Evolutionary conservation across 2,329 filamentous ascomycete species (phyloP).

Genomic region (Apiospora hydei): DNA sequence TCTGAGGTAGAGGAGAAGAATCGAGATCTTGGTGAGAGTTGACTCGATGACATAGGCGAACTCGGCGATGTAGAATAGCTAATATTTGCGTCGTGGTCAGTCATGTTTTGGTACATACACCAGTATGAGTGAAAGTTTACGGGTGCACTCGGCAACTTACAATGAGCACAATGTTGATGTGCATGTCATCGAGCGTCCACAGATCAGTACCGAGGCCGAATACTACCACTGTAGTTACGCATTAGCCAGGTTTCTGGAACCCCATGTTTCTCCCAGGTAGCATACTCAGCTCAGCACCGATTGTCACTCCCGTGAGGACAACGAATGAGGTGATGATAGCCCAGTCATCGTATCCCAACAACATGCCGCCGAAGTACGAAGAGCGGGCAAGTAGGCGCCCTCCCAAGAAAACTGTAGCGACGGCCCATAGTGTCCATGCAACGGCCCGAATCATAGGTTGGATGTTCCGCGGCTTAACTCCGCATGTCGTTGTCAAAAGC

Average conservation of each 20-base stretch:
- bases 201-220: constrained; percentile 34
- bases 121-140: no score
- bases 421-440: constrained; percentile 30
- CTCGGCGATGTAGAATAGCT: constrained; percentile 30
- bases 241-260: not conserved
- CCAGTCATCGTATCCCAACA: constrained; percentile 36
- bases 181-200: constrained; percentile 32
- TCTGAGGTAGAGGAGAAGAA: constrained; percentile 28
- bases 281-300: constrained; percentile 34
- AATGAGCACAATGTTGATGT: constrained; percentile 32
- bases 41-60: constrained; percentile 29
- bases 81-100: not conserved
- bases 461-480: constrained; percentile 25
- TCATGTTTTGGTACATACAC: not conserved
- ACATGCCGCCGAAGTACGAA: constrained; percentile 29
- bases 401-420: constrained; percentile 30
- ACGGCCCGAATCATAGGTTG: constrained; percentile 28
- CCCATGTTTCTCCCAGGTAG: not conserved
- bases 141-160: constrained; percentile 25
- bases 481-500: constrained; percentile 29
- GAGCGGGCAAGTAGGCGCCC: constrained; percentile 32
- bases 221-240: constrained; percentile 31
- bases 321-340: constrained; percentile 35
- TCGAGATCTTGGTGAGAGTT: constrained; percentile 28
- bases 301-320: constrained; percentile 31